phyloP scores from a whole-genome alignment of 768 basidiomycete genomes.

The Gyrodon lividus region DNA sequence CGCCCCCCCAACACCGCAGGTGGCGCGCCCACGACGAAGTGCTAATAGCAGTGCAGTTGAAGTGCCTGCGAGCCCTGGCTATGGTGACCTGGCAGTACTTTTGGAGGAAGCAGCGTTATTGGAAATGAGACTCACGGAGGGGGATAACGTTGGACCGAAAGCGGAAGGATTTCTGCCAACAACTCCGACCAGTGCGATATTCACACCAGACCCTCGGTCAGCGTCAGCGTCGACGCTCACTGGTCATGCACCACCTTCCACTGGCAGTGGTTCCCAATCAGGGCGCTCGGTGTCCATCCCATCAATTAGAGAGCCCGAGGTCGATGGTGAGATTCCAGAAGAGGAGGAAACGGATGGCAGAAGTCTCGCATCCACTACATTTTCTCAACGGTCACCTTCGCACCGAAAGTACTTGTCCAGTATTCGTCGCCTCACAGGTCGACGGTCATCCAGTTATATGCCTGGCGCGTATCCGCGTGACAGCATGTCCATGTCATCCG shows the following conservation, averaged over 20 bases:
- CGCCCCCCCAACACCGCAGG: conserved; percentile 28
- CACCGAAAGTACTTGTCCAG: conserved; percentile 46
- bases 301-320: conserved; percentile 28
- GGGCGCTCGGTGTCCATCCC: conserved; percentile 30
- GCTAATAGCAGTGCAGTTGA: conserved; percentile 25
- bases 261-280: conserved; percentile 23
- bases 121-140: conserved; percentile 51
- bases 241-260: conserved; percentile 14
- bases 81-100: conserved; percentile 52
- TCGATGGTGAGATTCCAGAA: conserved; percentile 23
- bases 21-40: conserved; percentile 28
- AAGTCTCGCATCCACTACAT: conserved; percentile 38
- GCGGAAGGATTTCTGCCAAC: conserved; percentile 9
- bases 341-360: conserved; percentile 29
- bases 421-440: conserved; percentile 44
- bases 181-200: conserved; percentile 28
- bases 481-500: conserved; percentile 66
- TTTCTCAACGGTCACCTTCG: conserved; percentile 52
- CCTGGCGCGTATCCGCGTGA: conserved; percentile 48
- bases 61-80: conserved; percentile 45
- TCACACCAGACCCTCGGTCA: conserved; percentile 20
- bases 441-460: conserved; percentile 39
- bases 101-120: conserved; percentile 58
- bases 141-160: conserved; percentile 28
- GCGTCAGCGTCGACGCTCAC: conserved; percentile 23